Conservation (phyloP, 805 yeast species). For the Yamadazyma insecticola region DNA sequence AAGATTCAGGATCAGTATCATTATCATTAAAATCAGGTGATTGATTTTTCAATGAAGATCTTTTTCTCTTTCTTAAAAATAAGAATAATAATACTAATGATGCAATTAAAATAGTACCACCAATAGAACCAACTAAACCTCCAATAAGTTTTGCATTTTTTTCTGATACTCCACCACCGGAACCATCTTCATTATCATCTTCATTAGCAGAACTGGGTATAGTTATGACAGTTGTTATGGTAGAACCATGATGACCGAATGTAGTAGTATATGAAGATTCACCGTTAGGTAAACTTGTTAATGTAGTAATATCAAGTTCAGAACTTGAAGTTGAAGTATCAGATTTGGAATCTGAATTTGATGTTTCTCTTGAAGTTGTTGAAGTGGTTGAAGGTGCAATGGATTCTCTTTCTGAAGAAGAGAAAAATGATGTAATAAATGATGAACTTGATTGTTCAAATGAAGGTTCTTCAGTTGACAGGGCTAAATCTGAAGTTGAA, state of each 20-base stretch:
- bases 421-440: too few species aligned
- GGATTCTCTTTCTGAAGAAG: too few species aligned
- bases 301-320: not conserved
- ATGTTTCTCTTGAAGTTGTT: not conserved
- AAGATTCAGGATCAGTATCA: slow-evolving; percentile 8
- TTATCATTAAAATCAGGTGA: slow-evolving; percentile 41
- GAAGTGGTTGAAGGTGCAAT: too few species aligned
- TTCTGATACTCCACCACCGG: slow-evolving; percentile 10
- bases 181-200: slow-evolving; percentile 6
- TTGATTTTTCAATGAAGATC: slow-evolving; percentile 30
- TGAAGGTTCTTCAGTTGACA: not conserved
- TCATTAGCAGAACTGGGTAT: slow-evolving; percentile 25
- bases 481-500: not conserved
- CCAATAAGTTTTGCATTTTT: slow-evolving; percentile 37
- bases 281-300: not conserved
- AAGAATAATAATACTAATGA: slow-evolving; percentile 31
- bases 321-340: not conserved
- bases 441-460: too few species aligned
- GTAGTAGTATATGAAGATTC: slow-evolving; percentile 11
- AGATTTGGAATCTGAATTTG: not conserved
- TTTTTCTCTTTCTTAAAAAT: slow-evolving; percentile 28
- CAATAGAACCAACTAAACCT: slow-evolving; percentile 43
- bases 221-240: slow-evolving; percentile 36
- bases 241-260: slow-evolving; percentile 21
- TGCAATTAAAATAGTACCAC: slow-evolving; percentile 41